Evolutionary conservation across 805 yeast genomes (phyloP), one percentile per base, ranked within the genome.

Genomic region (Zygosaccharomyces gambellarensis): DNA sequence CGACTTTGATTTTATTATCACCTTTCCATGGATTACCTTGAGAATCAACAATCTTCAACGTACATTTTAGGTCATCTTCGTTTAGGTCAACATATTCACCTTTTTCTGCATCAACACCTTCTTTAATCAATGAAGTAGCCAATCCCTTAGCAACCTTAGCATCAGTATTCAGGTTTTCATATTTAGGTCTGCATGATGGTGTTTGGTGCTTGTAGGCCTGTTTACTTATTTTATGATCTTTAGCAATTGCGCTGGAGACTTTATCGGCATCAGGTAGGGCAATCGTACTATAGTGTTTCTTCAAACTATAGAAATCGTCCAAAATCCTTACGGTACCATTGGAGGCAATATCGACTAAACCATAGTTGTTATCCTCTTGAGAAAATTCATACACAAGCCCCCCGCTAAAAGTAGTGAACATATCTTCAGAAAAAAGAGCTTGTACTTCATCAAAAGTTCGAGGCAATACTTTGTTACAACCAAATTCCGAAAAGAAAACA

Each of bases 401-500:
- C 6, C 97, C 97, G 48, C 88, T 79, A 62, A 90, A 88, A 1
- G 82, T 85, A 11, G 75, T 75, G 23, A 81, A 72, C 97, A 90
- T 90, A 39, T 79, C 79, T 8, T 70, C 64, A 0, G 95, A 83
- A 61, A 80, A 88, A 21, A 90, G 71, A 2, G 87, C 73, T 17
- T 72, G 74, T 23, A 89, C 79, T 63, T 90, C 97, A 39, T 83
- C 87, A 67, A 90, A 90, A 4, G 68, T 57, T 53, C 97, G 77
- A 2, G 97, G 97, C 23, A 72, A 68, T 2, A 90, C 84, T 52
- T 80, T 83, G 62, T 90, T 90, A 68, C 97, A 90, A 5, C 97
- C 97, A 69, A 81, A 89, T 71, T 92, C 98, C 1, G 97, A 88
- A 46, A 92, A 79, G 65, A 92, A 86, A 0, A 92, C 78, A 0